A percentile compares a stretch with the other conserved stretches of the same genome.
phyloP scores from a whole-genome alignment of 2,329 filamentous ascomycete genomes.

The Curvularia eragrostidis region DNA sequence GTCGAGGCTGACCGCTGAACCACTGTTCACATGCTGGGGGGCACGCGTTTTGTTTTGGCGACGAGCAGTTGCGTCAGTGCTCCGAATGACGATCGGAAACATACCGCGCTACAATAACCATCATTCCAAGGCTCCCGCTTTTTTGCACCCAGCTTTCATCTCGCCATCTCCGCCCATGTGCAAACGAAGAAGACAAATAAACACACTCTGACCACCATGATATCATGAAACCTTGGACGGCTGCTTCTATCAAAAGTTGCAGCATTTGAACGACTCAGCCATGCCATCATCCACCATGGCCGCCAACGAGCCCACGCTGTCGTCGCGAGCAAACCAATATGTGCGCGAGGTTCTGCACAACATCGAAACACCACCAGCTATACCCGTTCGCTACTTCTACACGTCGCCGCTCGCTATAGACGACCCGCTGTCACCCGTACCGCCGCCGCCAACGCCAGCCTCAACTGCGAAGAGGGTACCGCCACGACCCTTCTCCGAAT shows the following conservation, averaged over 20 bases:
- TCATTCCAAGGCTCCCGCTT: conserved; percentile 27
- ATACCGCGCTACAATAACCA: conserved; percentile 20
- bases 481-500: conserved; percentile 77
- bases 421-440: conserved; percentile 78
- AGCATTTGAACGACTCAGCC: conserved; percentile 3
- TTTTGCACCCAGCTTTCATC: conserved; percentile 12
- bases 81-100: conserved; percentile 24
- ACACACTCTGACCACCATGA: conserved; percentile 16
- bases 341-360: conserved; percentile 54
- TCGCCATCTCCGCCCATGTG: conserved; percentile 5
- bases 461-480: conserved; percentile 61
- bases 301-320: conserved; percentile 31
- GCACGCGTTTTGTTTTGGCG: conserved; percentile 30
- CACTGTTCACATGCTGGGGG: conserved; percentile 30
- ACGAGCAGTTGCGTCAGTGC: conserved; percentile 41
- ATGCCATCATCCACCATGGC: conserved; percentile 24
- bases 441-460: conserved; percentile 57
- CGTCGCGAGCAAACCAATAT: conserved; percentile 52
- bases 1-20: conserved; percentile 5
- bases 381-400: conserved; percentile 73
- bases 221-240: conserved; percentile 19
- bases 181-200: conserved; percentile 16
- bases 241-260: conserved; percentile 14
- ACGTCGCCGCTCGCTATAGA: conserved; percentile 82
- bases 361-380: conserved; percentile 42